Evolutionary conservation across 495 filamentous ascomycete genomes (phyloP).

Genomic region (Penicillium mononematosum): DNA sequence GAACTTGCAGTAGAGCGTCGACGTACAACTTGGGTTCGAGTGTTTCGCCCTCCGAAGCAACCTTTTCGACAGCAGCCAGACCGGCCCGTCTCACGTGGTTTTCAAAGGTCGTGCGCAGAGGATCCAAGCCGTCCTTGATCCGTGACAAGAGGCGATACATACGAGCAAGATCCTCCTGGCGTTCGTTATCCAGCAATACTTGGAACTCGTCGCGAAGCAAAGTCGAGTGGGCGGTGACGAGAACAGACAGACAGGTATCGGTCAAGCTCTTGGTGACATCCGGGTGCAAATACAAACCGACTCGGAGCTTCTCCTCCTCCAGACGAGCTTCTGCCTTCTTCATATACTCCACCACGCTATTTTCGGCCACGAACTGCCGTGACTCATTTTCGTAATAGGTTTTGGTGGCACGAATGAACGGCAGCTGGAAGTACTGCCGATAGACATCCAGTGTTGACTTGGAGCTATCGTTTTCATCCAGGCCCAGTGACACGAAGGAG

Average conservation of each 20-base stretch:
- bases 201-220: slow-evolving; percentile 95
- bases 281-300: slow-evolving; percentile 83
- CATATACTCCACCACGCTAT: slow-evolving; percentile 99
- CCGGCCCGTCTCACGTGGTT: slow-evolving; percentile 89
- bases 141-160: slow-evolving; percentile 94
- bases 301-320: slow-evolving; percentile 90
- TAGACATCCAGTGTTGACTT: slow-evolving; percentile 97
- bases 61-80: slow-evolving; percentile 83
- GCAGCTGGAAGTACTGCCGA: slow-evolving; percentile 83
- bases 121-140: slow-evolving; percentile 90
- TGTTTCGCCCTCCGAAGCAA: slow-evolving; percentile 82
- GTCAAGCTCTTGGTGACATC: slow-evolving; percentile 84
- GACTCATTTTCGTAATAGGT: slow-evolving; percentile 90
- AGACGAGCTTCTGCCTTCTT: slow-evolving; percentile 96
- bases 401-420: slow-evolving; percentile 83
- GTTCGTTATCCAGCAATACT: slow-evolving; percentile 88
- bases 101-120: slow-evolving; percentile 84
- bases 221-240: slow-evolving; percentile 82
- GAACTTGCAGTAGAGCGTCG: slow-evolving; percentile 89
- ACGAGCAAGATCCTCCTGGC: slow-evolving; percentile 88
- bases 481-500: slow-evolving; percentile 90
- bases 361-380: slow-evolving; percentile 90
- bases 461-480: slow-evolving; percentile 88
- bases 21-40: slow-evolving; percentile 97
- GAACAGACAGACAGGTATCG: slow-evolving; percentile 80